Evolutionary conservation across 768 basidiomycete genomes (phyloP).

Genomic region (Chiua virens): DNA sequence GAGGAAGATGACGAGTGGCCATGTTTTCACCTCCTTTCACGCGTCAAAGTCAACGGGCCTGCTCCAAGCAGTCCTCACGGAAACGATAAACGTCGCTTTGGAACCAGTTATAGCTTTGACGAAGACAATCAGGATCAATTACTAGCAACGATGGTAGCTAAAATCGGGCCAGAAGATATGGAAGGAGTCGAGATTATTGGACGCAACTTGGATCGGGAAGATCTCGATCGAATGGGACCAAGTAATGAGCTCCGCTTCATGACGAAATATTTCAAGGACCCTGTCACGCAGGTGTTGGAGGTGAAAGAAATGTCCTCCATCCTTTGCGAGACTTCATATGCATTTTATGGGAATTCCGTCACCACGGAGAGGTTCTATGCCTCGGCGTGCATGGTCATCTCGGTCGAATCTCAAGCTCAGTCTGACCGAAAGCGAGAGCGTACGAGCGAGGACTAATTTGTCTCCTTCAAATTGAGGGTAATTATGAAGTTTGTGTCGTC

Average conservation of each 20-base stretch:
- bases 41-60: neutral
- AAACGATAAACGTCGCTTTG: too few relatives aligned
- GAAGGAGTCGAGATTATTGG: slow-evolving; percentile 2
- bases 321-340: neutral
- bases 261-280: neutral
- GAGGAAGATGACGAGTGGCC: neutral
- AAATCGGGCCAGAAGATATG: neutral
- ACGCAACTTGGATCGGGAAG: neutral
- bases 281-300: slow-evolving; percentile 1
- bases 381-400: neutral
- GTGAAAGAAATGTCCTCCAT: neutral
- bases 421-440: too few relatives aligned
- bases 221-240: too few relatives aligned
- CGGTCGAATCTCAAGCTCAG: slow-evolving; percentile 3
- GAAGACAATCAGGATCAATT: neutral
- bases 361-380: neutral
- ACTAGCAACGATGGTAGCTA: fast-evolving
- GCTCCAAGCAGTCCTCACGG: too few relatives aligned
- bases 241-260: neutral
- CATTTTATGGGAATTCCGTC: neutral
- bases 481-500: too few relatives aligned
- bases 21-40: neutral
- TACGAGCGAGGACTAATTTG: too few relatives aligned
- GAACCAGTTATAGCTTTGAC: neutral
- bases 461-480: too few relatives aligned